A percentile compares a stretch with the other conserved stretches of the same genome.
Conservation (phyloP, 257 asterid species). For the Ajuga chamaepitys region DNA sequence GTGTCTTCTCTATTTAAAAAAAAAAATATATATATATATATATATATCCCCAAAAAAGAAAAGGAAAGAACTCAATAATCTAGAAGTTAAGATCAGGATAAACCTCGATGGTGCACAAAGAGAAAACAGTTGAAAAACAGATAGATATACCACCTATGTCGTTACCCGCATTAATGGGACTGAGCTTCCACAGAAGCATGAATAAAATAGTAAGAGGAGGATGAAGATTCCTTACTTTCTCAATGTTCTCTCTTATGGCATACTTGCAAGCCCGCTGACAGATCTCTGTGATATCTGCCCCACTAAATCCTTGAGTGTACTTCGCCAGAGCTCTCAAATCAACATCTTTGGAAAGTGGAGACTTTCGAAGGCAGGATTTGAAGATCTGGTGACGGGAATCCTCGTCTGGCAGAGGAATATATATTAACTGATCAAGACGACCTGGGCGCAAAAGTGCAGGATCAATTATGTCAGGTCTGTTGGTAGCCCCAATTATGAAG, state of each 20-base stretch:
- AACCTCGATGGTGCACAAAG: background rate
- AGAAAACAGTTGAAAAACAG: too few species aligned
- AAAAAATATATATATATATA: too few species aligned
- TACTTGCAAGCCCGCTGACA: slow-evolving; percentile 63
- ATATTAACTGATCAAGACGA: slow-evolving; percentile 59
- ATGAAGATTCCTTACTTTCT: slow-evolving; percentile 25
- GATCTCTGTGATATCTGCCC: slow-evolving; percentile 58
- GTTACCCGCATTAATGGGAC: background rate
- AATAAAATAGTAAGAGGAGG: background rate
- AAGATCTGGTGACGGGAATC: slow-evolving; percentile 56
- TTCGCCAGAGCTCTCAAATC: slow-evolving; percentile 51
- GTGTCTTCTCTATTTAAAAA: too few species aligned
- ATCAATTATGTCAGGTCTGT: slow-evolving; percentile 57
- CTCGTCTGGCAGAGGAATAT: slow-evolving; percentile 59
- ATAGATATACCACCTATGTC: background rate
- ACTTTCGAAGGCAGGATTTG: slow-evolving; percentile 56
- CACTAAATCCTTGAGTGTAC: slow-evolving; percentile 60
- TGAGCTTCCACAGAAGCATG: background rate
- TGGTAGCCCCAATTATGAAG: slow-evolving; percentile 60
- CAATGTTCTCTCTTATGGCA: slow-evolving; percentile 53
- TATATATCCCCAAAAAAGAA: too few species aligned
- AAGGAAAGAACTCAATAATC: too few species aligned
- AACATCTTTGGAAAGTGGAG: slow-evolving; percentile 46
- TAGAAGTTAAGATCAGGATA: background rate
- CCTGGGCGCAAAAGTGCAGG: slow-evolving; percentile 64